Evolutionary conservation across 2,329 filamentous ascomycete species (phyloP).

Genomic region (Nigrograna mackinnonii): DNA sequence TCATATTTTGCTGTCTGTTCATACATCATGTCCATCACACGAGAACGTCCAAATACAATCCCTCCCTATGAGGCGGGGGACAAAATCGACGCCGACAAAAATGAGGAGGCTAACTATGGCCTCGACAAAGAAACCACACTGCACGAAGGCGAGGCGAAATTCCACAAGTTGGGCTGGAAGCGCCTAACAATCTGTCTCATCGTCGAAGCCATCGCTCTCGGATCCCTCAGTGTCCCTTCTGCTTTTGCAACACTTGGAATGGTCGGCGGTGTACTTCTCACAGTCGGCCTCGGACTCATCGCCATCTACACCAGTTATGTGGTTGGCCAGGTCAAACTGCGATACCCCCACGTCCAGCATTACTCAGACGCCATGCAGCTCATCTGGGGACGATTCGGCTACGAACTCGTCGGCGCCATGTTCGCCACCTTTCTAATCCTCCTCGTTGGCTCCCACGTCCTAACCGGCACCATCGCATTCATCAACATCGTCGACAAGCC

Average conservation of each 20-base stretch:
- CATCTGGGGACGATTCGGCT: conserved; percentile 58
- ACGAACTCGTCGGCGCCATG: conserved; percentile 63
- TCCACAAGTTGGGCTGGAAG: conserved; percentile 54
- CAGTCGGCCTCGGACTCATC: conserved; percentile 56
- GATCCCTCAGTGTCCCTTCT: conserved; percentile 49
- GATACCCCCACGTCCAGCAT: conserved; percentile 64
- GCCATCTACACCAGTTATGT: conserved; percentile 66
- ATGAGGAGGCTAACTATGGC: no score
- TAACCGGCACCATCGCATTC: conserved; percentile 70
- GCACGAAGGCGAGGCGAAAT: conserved; percentile 41
- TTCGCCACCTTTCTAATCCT: conserved; percentile 50
- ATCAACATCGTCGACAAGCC: conserved; percentile 67
- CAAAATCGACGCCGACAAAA: no score
- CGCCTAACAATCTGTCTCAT: conserved; percentile 54
- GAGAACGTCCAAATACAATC: no score
- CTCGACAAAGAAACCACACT: conserved; percentile 2
- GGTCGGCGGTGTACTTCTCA: conserved; percentile 44
- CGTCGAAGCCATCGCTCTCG: conserved; percentile 55
- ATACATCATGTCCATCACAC: no score
- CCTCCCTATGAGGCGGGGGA: no score
- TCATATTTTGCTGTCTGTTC: no score
- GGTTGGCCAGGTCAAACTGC: conserved; percentile 63
- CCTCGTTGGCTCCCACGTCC: conserved; percentile 70
- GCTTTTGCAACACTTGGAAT: conserved; percentile 52
- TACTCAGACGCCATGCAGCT: conserved; percentile 72